Conservation (phyloP, 306 rosid genomes). For the Cicer chorassanicum region DNA sequence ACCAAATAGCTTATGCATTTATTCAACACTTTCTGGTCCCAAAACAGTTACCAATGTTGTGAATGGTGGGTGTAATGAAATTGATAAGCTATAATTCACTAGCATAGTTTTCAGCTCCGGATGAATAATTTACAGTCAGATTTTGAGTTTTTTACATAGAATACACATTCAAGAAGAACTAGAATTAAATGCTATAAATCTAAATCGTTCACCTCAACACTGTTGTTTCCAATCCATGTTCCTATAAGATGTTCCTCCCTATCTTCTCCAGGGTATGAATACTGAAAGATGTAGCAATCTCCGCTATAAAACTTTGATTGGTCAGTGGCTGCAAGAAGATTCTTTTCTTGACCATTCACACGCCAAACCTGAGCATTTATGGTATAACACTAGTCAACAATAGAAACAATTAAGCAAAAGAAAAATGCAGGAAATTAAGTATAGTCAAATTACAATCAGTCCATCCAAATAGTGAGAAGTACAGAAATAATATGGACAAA, state of each 20-base stretch:
- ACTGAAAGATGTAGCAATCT: slow-evolving; percentile 90
- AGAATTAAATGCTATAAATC: slow-evolving; percentile 35
- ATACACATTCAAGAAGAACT: slow-evolving; percentile 23
- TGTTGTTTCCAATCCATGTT: slow-evolving; percentile 89
- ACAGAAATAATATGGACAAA: neutral
- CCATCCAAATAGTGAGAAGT: slow-evolving; percentile 32
- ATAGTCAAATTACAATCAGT: slow-evolving; percentile 29
- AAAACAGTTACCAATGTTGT: slow-evolving; percentile 32
- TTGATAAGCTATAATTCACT: slow-evolving; percentile 26
- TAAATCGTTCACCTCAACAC: slow-evolving; percentile 81
- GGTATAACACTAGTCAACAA: slow-evolving; percentile 47
- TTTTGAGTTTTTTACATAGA: slow-evolving; percentile 7
- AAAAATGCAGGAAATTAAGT: slow-evolving; percentile 21
- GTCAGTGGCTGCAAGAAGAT: slow-evolving; percentile 74
- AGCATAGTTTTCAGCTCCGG: slow-evolving; percentile 29
- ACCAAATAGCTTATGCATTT: slow-evolving; percentile 29
- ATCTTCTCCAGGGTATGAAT: slow-evolving; percentile 93
- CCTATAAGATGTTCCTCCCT: slow-evolving; percentile 85
- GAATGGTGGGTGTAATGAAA: slow-evolving; percentile 34
- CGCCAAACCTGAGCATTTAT: slow-evolving; percentile 82
- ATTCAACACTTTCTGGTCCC: slow-evolving; percentile 37
- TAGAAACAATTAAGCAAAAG: slow-evolving; percentile 39
- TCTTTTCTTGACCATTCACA: slow-evolving; percentile 79
- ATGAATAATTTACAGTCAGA: slow-evolving; percentile 17
- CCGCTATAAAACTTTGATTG: slow-evolving; percentile 91